Evolutionary conservation across 768 basidiomycete genomes (phyloP), one percentile per base, ranked within the genome.

Genomic region (Suillus spraguei): DNA sequence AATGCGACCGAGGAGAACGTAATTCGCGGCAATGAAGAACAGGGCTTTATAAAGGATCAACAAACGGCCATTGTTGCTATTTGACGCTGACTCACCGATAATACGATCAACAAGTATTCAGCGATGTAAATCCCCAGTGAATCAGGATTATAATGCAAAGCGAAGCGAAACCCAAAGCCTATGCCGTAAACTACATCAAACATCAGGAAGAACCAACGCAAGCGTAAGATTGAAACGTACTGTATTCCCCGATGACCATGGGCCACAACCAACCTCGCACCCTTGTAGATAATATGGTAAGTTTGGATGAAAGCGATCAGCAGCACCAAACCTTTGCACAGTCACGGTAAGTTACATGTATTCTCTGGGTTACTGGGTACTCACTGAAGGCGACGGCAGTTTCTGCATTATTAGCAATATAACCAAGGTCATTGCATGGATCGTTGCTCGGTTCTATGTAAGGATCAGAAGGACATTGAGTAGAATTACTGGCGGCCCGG

Each of bases 1-100:
- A 4, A 92, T 72, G 14, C 83, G 83, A 11, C 88, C 87, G 1
- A 91, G 81, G 22, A 90, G 79, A 61, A 90, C 76, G 68, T 92
- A 91, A 68, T 87, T 82, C 16, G 86, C 82, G 5, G 87, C 87
- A 65, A 89, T 87, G 75, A 91, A 91, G 33, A 87, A 70, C 91
- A 92, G 5, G 90, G 89, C 86, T 87, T 59, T 13, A 10, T 16
- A 54, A 42, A 28, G 20, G 36, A 54, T 33, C 35, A 66, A 36
- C 14, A 47, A 41, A 49, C 20, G 49, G 32, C 8, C 28, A 44
- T 56, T 35, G 39, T 16, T 24, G 22, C 10, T 38, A 53, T 59
- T 11, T n/a, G 20, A 65, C 33, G 41, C 28, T n/a, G 16, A 59
- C 66, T 20, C 62, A 72, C 87, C 5, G 86, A 84, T 53, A 89